phyloP scores from a whole-genome alignment of 1,284 basidiomycete genomes.

The Fomitiporia mediterranea region DNA sequence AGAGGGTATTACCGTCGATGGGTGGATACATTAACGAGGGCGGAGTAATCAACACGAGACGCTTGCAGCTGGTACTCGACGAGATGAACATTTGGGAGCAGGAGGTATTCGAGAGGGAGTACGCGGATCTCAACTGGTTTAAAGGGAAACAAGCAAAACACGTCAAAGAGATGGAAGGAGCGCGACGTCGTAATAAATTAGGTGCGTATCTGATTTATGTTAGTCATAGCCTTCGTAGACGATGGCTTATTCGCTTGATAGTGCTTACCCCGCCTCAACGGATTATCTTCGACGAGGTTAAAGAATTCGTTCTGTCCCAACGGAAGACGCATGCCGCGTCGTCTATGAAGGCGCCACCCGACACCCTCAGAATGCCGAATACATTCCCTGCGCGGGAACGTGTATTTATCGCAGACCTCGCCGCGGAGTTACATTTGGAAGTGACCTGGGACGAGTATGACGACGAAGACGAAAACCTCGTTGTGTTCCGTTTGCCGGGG shows the following conservation, averaged over 20 bases:
- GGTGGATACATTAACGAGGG: constrained; percentile 94
- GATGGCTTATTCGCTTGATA: constrained; percentile 27
- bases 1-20: constrained; percentile 70
- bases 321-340: constrained; percentile 38
- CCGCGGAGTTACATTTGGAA: constrained; percentile 69
- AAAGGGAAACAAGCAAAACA: constrained; percentile 84
- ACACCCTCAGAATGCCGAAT: constrained; percentile 66
- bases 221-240: not conserved
- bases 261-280: constrained; percentile 73
- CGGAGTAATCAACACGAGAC: constrained; percentile 76
- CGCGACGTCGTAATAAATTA: constrained; percentile 44
- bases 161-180: constrained; percentile 53
- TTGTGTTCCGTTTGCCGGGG: constrained; percentile 58
- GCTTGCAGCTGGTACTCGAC: constrained; percentile 84
- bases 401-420: constrained; percentile 70
- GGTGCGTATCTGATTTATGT: constrained; percentile 34
- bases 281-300: constrained; percentile 71
- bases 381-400: constrained; percentile 74
- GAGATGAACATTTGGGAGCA: constrained; percentile 86
- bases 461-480: constrained; percentile 72
- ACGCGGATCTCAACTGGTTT: constrained; percentile 84
- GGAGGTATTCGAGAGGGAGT: constrained; percentile 89
- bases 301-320: constrained; percentile 56
- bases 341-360: constrained; percentile 33
- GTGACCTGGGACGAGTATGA: constrained; percentile 90